phyloP scores from a whole-genome alignment of 768 basidiomycete genomes.

The Coprinopsis cinerea region DNA sequence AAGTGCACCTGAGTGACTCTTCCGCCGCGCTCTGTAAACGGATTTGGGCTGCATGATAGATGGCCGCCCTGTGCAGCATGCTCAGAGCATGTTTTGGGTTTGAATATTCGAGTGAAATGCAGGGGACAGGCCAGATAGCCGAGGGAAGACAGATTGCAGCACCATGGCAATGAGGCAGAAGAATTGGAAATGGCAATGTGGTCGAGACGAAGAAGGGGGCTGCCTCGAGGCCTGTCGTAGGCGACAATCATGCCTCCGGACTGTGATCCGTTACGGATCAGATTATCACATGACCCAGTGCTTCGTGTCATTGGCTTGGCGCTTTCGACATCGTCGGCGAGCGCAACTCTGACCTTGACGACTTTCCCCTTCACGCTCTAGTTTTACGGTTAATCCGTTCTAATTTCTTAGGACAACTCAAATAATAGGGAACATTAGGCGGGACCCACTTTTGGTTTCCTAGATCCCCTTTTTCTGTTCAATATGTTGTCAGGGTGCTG shows the following conservation, averaged over 20 bases:
- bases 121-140: too few relatives aligned
- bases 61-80: too few relatives aligned
- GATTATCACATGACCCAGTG: not conserved
- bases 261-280: not conserved
- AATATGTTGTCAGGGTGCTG: conserved; percentile 27
- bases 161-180: not conserved
- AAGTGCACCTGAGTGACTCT: not conserved
- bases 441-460: not conserved
- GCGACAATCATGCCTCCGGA: too few relatives aligned
- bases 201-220: too few relatives aligned
- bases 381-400: not conserved
- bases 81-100: too few relatives aligned
- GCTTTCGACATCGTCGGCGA: not conserved
- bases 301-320: conserved; percentile 3
- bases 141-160: too few relatives aligned
- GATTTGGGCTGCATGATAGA: too few relatives aligned
- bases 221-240: too few relatives aligned
- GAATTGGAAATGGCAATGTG: too few relatives aligned
- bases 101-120: too few relatives aligned
- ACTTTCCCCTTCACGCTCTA: not conserved
- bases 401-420: not conserved
- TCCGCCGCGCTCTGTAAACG: too few relatives aligned
- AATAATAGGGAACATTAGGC: not conserved
- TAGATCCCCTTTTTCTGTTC: not conserved
- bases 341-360: not conserved